Percentiles rank a stretch among this genome's conserved stretches.
These are phyloP conservation scores for Dryadomyces quercus-mongolicae DNA, from an alignment of 2,329 filamentous ascomycete genomes.

Conservation along the genomic window DNA sequence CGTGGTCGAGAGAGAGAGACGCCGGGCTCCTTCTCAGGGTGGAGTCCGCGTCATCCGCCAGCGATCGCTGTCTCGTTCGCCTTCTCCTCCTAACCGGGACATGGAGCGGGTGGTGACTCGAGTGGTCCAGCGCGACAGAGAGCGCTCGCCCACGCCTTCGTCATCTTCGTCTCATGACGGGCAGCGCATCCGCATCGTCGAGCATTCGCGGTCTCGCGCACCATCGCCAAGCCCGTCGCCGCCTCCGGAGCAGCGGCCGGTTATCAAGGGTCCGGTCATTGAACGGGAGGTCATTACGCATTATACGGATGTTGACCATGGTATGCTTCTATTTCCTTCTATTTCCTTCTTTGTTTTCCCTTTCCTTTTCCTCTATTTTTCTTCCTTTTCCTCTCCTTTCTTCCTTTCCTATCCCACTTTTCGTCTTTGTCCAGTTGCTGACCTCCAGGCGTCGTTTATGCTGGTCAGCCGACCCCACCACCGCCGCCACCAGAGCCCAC, in stretches of 20 bases:
- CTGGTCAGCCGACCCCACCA: slow-evolving; percentile 34
- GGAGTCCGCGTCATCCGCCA: slow-evolving; percentile 27
- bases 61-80: slow-evolving; percentile 27
- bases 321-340: slow-evolving; percentile 31
- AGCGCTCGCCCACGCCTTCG: slow-evolving; percentile 24
- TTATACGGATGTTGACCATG: slow-evolving; percentile 78
- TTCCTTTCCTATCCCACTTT: neutral
- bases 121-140: slow-evolving; percentile 28
- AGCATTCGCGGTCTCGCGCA: slow-evolving; percentile 31
- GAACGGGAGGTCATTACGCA: slow-evolving; percentile 84
- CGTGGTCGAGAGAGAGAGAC: slow-evolving; percentile 28
- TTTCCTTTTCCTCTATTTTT: neutral
- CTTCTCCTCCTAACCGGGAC: slow-evolving; percentile 21
- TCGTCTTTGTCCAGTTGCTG: neutral
- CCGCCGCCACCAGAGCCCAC: slow-evolving; percentile 30
- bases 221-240: slow-evolving; percentile 35
- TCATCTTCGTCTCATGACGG: slow-evolving; percentile 21
- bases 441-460: slow-evolving; percentile 32
- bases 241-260: slow-evolving; percentile 34
- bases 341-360: neutral
- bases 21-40: slow-evolving; percentile 31
- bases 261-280: slow-evolving; percentile 66
- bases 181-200: slow-evolving; percentile 34
- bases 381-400: neutral
- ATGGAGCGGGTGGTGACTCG: slow-evolving; percentile 17